These are phyloP conservation scores for Spathaspora girioi DNA, from an alignment of 805 yeast species.

Conservation along the genomic window DNA sequence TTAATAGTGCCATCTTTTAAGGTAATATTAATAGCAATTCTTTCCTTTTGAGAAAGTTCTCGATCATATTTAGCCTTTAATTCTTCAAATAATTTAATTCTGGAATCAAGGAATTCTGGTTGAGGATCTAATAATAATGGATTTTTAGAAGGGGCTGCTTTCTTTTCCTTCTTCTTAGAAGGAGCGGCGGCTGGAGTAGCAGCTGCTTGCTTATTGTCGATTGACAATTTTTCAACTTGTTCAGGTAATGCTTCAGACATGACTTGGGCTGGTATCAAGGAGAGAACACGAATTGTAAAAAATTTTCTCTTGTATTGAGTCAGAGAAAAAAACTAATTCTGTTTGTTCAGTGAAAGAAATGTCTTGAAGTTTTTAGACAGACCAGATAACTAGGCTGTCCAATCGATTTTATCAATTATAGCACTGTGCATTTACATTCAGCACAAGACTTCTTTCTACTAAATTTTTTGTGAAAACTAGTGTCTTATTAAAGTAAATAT, in stretches of 20 bases:
- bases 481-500: no score
- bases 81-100: conserved; percentile 75
- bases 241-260: conserved; percentile 15
- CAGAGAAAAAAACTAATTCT: neutral
- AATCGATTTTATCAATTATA: no score
- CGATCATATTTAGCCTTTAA: conserved; percentile 76
- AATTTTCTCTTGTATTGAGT: neutral
- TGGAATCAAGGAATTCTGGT: conserved; percentile 79
- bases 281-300: neutral
- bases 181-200: conserved; percentile 45
- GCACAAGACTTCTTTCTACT: no score
- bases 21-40: conserved; percentile 66
- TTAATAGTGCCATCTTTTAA: conserved; percentile 81
- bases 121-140: conserved; percentile 59
- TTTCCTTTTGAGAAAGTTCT: conserved; percentile 57
- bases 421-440: no score
- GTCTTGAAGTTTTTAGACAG: no score
- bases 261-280: neutral
- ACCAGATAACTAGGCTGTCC: no score
- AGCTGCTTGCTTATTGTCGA: conserved; percentile 12
- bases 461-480: no score
- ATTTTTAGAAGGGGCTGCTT: conserved; percentile 34
- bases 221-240: conserved; percentile 44
- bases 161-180: conserved; percentile 21
- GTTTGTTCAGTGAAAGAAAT: no score